phyloP scores from a whole-genome alignment of 73 alveolate genomes.

The Paramecium pentaurelia region DNA sequence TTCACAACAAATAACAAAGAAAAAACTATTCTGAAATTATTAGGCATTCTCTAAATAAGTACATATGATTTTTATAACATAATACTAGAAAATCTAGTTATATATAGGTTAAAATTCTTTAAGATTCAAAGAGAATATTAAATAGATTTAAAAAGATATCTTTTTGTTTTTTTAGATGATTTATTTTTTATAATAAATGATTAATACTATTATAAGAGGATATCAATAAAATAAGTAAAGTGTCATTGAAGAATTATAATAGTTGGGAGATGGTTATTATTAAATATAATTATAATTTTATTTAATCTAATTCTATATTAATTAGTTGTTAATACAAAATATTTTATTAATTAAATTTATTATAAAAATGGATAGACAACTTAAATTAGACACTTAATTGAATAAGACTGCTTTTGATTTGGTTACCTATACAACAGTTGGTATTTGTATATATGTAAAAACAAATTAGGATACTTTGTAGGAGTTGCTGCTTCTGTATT shows the following conservation, averaged over 20 bases:
- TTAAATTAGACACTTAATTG: background rate
- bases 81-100: too few relatives aligned
- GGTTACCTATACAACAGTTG: background rate
- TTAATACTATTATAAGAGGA: too few relatives aligned
- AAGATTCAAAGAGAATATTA: too few relatives aligned
- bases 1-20: background rate
- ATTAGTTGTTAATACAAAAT: background rate
- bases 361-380: slow-evolving; percentile 2
- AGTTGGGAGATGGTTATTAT: background rate
- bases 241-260: too few relatives aligned
- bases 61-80: too few relatives aligned
- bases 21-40: too few relatives aligned
- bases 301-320: background rate
- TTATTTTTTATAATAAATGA: too few relatives aligned
- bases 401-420: background rate
- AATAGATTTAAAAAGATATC: too few relatives aligned
- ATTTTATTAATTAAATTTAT: background rate
- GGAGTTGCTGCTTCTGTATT: background rate
- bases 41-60: too few relatives aligned
- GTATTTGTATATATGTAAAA: background rate
- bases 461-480: slow-evolving; percentile 7
- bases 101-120: too few relatives aligned
- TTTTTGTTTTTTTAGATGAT: too few relatives aligned
- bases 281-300: background rate
- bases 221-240: too few relatives aligned